These are phyloP conservation scores for Dendrobium huoshanense DNA, from an alignment of 106 monocot species.

Conservation along the genomic window DNA sequence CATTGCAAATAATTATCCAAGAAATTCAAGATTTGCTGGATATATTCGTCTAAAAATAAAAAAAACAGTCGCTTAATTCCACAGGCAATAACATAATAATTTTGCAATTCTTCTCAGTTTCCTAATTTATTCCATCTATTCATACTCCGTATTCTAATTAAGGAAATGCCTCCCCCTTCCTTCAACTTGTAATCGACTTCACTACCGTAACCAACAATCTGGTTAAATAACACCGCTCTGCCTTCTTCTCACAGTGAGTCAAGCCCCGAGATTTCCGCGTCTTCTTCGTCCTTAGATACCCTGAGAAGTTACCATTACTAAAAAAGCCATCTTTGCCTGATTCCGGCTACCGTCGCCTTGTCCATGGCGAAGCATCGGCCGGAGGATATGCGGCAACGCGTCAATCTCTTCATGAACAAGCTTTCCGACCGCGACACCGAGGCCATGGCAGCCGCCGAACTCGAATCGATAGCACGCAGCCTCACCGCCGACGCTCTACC, in stretches of 20 bases:
- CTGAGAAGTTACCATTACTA: neutral
- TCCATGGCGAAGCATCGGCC: constrained; percentile 5
- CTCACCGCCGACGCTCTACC: constrained; percentile 42
- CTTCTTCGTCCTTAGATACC: neutral
- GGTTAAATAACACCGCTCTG: neutral
- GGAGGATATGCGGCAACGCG: constrained; percentile 40
- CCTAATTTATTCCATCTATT: too few relatives aligned
- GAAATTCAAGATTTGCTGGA: too few relatives aligned
- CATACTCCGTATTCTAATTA: too few relatives aligned
- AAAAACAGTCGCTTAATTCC: too few relatives aligned
- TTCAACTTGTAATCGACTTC: too few relatives aligned
- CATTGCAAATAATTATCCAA: too few relatives aligned
- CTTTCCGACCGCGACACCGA: constrained; percentile 94
- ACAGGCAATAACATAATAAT: too few relatives aligned
- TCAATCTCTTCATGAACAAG: constrained; percentile 57
- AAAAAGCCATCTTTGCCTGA: neutral
- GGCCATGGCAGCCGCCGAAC: constrained; percentile 66
- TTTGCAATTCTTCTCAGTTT: too few relatives aligned
- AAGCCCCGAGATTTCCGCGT: neutral
- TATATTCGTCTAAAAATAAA: too few relatives aligned
- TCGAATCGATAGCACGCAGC: constrained; percentile 66
- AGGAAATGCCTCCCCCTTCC: too few relatives aligned
- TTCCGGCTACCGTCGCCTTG: neutral
- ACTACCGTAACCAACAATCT: neutral
- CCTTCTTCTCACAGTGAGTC: neutral